Conservation (phyloP, 306 rosid species). For the Benincasa hispida region DNA sequence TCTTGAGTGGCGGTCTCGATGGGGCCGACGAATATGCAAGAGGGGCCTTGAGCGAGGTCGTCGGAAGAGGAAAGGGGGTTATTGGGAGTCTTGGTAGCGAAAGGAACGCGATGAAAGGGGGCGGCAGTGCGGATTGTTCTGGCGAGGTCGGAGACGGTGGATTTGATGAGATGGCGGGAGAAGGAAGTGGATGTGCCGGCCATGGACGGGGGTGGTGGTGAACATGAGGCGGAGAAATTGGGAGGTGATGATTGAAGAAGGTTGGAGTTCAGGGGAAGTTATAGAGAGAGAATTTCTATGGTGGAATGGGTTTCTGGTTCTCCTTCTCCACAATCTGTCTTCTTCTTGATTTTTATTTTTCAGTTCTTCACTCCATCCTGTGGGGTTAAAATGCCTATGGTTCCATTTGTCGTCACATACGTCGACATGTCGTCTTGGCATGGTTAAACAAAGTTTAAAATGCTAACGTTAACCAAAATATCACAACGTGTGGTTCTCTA, state of each 20-base stretch:
- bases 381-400: not conserved
- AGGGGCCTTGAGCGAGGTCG: conserved; percentile 35
- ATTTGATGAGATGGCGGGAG: conserved; percentile 21
- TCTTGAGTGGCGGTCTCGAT: conserved; percentile 71
- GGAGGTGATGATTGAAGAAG: not conserved
- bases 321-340: not conserved
- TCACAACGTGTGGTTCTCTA: no score
- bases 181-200: conserved; percentile 47
- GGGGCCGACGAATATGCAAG: conserved; percentile 68
- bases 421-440: not conserved
- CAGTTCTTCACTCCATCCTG: not conserved
- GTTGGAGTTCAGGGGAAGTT: not conserved
- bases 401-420: not conserved
- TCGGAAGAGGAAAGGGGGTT: conserved; percentile 22
- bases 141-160: conserved; percentile 20
- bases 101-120: conserved; percentile 21
- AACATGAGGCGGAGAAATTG: conserved; percentile 3
- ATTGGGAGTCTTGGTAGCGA: conserved; percentile 27
- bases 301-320: conserved; percentile 6
- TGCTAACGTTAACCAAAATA: no score
- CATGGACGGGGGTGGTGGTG: conserved; percentile 19
- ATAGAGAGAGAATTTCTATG: not conserved
- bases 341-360: not conserved
- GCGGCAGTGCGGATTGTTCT: conserved; percentile 21
- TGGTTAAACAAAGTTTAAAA: no score